Percentiles rank a stretch among this genome's conserved stretches.
Evolutionary conservation across 805 yeast genomes (phyloP).

Genomic region (Pichia heedii): DNA sequence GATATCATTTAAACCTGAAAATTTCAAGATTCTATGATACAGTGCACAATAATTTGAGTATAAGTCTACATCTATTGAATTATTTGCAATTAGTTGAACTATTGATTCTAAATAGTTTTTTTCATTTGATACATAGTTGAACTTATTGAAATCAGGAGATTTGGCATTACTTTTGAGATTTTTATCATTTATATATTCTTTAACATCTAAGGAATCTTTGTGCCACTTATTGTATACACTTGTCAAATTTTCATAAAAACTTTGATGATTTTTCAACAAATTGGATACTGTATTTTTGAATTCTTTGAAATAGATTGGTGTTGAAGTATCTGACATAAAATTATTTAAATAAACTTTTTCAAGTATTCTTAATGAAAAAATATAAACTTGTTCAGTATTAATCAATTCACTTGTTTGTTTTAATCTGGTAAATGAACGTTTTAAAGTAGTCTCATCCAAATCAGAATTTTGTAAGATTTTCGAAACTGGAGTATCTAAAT

Average conservation of each 20-base stretch:
- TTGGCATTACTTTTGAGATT: slow-evolving; percentile 4
- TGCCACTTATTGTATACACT: slow-evolving; percentile 17
- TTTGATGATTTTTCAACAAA: slow-evolving; percentile 26
- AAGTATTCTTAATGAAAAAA: slow-evolving; percentile 36
- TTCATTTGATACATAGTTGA: slow-evolving; percentile 17
- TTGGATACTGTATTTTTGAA: slow-evolving; percentile 23
- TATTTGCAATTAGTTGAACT: slow-evolving; percentile 12
- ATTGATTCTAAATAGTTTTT: slow-evolving; percentile 13
- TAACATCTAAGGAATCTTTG: slow-evolving; percentile 7
- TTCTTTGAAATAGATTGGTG: slow-evolving; percentile 29
- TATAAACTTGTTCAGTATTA: slow-evolving; percentile 39
- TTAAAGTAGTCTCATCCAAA: slow-evolving; percentile 1
- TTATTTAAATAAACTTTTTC: slow-evolving; percentile 36
- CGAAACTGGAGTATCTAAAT: slow-evolving; percentile 7
- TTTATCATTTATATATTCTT: slow-evolving; percentile 4
- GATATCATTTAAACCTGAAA: slow-evolving; percentile 17
- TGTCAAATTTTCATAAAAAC: slow-evolving; percentile 23
- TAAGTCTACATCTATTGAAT: slow-evolving; percentile 17
- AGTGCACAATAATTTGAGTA: slow-evolving; percentile 23
- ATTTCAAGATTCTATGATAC: slow-evolving; percentile 16
- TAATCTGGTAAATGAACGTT: slow-evolving; percentile 20
- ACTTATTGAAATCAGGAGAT: slow-evolving; percentile 21
- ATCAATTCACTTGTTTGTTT: slow-evolving; percentile 35
- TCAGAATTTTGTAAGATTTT: slow-evolving; percentile 2
- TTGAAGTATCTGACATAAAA: slow-evolving; percentile 25